These are phyloP conservation scores for Phytophthora syringae DNA, from an alignment of 352 stramenopile species.

Conservation along the genomic window DNA sequence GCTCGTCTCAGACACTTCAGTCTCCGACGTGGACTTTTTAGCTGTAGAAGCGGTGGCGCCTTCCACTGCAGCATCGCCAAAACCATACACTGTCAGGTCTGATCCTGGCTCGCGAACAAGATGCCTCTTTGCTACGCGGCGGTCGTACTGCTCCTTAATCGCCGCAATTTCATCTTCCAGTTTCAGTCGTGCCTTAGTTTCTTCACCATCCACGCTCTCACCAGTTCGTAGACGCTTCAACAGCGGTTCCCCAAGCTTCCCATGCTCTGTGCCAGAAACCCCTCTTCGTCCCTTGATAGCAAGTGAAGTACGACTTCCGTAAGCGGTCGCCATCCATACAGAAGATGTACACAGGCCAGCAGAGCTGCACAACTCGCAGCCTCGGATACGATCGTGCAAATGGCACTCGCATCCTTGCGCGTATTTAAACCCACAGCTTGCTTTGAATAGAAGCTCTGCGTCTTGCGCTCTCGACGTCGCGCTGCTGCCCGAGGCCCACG, in stretches of 20 bases:
- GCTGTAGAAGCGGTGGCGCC: neutral
- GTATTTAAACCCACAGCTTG: slow-evolving; percentile 58
- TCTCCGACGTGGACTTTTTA: neutral
- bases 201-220: slow-evolving; percentile 30
- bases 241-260: slow-evolving; percentile 43
- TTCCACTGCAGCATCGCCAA: slow-evolving; percentile 1
- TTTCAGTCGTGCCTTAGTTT: slow-evolving; percentile 35
- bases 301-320: slow-evolving; percentile 78
- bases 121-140: slow-evolving; percentile 64
- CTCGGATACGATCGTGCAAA: slow-evolving; percentile 79
- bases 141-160: slow-evolving; percentile 83
- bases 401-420: slow-evolving; percentile 63
- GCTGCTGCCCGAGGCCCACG: slow-evolving; percentile 66
- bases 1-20: neutral
- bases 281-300: slow-evolving; percentile 36
- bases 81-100: slow-evolving; percentile 36
- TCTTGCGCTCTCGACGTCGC: slow-evolving; percentile 68
- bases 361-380: slow-evolving; percentile 80
- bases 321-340: slow-evolving; percentile 78
- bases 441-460: slow-evolving; percentile 81
- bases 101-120: slow-evolving; percentile 43
- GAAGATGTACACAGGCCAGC: slow-evolving; percentile 76
- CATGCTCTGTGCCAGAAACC: slow-evolving; percentile 18
- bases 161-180: slow-evolving; percentile 77
- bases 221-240: slow-evolving; percentile 52